These are phyloP conservation scores for Sequoia sempervirens DNA, from an alignment of 75 land plant genomes.

Conservation along the genomic window DNA sequence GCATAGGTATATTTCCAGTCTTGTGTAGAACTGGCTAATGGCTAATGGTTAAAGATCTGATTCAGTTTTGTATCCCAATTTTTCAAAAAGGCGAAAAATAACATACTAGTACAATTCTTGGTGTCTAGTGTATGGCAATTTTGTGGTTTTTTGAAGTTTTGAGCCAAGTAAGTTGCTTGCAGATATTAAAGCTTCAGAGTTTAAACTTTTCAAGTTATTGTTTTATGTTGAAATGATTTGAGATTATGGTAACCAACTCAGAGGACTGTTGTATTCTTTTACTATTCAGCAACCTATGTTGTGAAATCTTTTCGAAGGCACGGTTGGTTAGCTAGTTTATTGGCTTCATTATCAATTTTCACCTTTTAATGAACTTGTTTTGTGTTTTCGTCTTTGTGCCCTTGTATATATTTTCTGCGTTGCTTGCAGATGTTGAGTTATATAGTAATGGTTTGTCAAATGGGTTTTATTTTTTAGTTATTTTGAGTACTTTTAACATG, in stretches of 20 bases:
- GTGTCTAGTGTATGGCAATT: not conserved
- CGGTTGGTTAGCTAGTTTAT: not conserved
- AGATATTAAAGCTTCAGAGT: not conserved
- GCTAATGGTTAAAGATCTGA: not conserved
- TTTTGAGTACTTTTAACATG: too few relatives aligned
- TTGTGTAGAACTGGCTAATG: not conserved
- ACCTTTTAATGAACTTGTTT: too few relatives aligned
- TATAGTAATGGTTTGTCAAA: too few relatives aligned
- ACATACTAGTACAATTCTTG: not conserved
- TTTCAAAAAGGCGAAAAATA: not conserved
- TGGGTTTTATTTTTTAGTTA: too few relatives aligned
- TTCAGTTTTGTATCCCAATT: slow-evolving; percentile 4
- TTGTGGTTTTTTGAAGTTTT: not conserved
- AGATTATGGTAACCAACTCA: not conserved
- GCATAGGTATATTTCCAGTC: not conserved
- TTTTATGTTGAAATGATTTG: not conserved
- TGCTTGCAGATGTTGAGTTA: too few relatives aligned
- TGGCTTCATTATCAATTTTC: too few relatives aligned
- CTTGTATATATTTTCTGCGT: too few relatives aligned
- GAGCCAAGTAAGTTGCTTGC: not conserved
- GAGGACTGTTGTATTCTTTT: not conserved
- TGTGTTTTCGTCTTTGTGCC: too few relatives aligned
- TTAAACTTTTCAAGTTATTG: not conserved
- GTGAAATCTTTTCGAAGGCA: not conserved
- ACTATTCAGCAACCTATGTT: not conserved